Percentiles rank a stretch among this genome's conserved stretches.
Conservation (phyloP, 352 stramenopile species). For the Peronospora tabacina region DNA sequence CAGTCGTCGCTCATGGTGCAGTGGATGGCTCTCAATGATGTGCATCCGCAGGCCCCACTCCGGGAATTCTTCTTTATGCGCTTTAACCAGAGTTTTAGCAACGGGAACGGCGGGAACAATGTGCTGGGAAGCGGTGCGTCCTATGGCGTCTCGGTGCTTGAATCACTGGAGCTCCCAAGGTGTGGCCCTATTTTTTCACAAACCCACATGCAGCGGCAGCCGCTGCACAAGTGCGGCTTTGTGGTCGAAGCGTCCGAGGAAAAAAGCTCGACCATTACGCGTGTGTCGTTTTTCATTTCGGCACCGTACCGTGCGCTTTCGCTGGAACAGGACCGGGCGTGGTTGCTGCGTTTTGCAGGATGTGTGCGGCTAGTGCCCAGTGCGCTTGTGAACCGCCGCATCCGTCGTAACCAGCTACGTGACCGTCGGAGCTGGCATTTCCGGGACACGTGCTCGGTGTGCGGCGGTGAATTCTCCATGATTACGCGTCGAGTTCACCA, state of each 20-base stretch:
- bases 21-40: slow-evolving; percentile 68
- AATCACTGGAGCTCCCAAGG: slow-evolving; percentile 52
- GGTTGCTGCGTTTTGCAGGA: slow-evolving; percentile 50
- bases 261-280: slow-evolving; percentile 47
- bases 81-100: slow-evolving; percentile 54
- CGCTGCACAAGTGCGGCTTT: slow-evolving; percentile 60
- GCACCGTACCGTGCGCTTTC: slow-evolving; percentile 31
- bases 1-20: slow-evolving; percentile 42
- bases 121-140: slow-evolving; percentile 25
- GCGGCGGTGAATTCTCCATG: slow-evolving; percentile 50
- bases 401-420: slow-evolving; percentile 52
- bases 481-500: slow-evolving; percentile 69
- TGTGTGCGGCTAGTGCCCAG: slow-evolving; percentile 52
- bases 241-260: slow-evolving; percentile 62
- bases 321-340: slow-evolving; percentile 40
- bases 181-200: slow-evolving; percentile 46
- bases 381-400: slow-evolving; percentile 65
- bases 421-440: slow-evolving; percentile 52
- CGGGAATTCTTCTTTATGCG: slow-evolving; percentile 79
- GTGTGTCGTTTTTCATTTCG: slow-evolving; percentile 72
- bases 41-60: slow-evolving; percentile 41
- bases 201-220: slow-evolving; percentile 37
- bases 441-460: slow-evolving; percentile 56
- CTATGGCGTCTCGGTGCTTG: slow-evolving; percentile 59
- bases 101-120: slow-evolving; percentile 29